Percentiles rank a stretch among this genome's conserved stretches.
Conservation (phyloP, 2,329 filamentous ascomycete species). For the Phialophora verrucosa region DNA sequence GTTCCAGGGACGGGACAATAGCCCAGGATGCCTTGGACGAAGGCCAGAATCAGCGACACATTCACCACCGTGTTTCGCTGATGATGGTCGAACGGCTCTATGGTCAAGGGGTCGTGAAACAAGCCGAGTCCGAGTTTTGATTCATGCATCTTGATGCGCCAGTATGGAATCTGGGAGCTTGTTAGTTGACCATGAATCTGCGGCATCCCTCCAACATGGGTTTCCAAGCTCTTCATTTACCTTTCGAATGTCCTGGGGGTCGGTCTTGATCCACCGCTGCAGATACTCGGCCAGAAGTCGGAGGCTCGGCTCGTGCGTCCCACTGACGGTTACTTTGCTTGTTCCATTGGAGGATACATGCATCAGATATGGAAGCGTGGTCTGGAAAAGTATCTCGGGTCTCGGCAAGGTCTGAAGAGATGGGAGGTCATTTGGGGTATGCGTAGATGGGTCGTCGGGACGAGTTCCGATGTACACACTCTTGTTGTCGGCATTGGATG, state of each 20-base stretch:
- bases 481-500: conserved; percentile 11
- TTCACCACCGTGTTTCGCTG: conserved; percentile 16
- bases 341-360: conserved; percentile 8
- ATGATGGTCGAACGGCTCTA: conserved; percentile 23
- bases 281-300: conserved; percentile 24
- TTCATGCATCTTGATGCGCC: conserved; percentile 17
- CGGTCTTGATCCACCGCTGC: conserved; percentile 21
- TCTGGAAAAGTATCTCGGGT: conserved; percentile 20
- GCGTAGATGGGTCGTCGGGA: neutral
- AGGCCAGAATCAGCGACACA: conserved; percentile 12
- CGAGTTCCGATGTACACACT: neutral
- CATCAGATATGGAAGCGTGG: conserved; percentile 18
- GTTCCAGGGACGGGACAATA: conserved; percentile 9
- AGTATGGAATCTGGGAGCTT: conserved; percentile 13
- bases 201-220: neutral
- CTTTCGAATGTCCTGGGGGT: conserved; percentile 21
- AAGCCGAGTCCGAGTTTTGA: conserved; percentile 25
- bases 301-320: conserved; percentile 22
- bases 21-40: conserved; percentile 22
- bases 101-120: conserved; percentile 20
- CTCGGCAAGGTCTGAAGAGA: conserved; percentile 19
- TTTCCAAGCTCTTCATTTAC: neutral
- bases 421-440: conserved; percentile 6
- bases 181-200: neutral
- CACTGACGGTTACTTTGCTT: conserved; percentile 18